Base-by-base conservation (phyloP, 169 alveolate genomes). In the Eimeria tenella region DNA sequence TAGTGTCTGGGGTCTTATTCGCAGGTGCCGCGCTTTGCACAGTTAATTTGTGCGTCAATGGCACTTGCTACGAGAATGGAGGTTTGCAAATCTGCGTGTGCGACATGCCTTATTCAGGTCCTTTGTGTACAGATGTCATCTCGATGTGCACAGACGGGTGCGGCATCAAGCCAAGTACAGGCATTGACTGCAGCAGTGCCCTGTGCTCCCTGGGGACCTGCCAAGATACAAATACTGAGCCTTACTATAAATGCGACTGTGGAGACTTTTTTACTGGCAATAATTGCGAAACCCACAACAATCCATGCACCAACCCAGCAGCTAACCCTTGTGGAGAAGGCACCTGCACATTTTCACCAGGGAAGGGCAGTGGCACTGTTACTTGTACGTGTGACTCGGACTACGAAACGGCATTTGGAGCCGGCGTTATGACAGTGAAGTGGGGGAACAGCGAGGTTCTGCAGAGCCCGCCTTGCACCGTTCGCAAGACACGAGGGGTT, bases 361-460 rank as follows among this genome's bases (percentile, higher is more conserved):
- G 95, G 31, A 92, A 82, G n/a, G 87, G 86, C 70, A 92, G 95
- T 77, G 95, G 95, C n/a, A 92, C 92, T 5, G 95, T 92, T 15
- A 92, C 95, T 19, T 92, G 95, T 68, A 60, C 63, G 9, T 92
- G 95, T 50, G 86, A 92, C 56, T 87, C 71, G 21, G 86, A 70
- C 90, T 92, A 86, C 82, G 93, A 81, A 86, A 86, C 89, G 11
- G 87, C 95, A 1, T 79, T 42, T 17, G 95, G 95, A 4, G 95
- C 95, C 7, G 83, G 92, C 49, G 31, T 63, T 86, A 79, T 86
- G 55, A 62, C 74, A 7, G 75, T 92, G 49, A 79, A 82, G 68
- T 92, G 95, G 95, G 95, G 95, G 15, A 68, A 52, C 50, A 92
- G 95, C 56, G 93, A 92, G 56, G 95, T 92, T 15, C 92, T 81